A percentile compares a stretch with the other conserved stretches of the same genome.
Conservation (phyloP, 768 basidiomycete species). For the Ephemerocybe angulata region DNA sequence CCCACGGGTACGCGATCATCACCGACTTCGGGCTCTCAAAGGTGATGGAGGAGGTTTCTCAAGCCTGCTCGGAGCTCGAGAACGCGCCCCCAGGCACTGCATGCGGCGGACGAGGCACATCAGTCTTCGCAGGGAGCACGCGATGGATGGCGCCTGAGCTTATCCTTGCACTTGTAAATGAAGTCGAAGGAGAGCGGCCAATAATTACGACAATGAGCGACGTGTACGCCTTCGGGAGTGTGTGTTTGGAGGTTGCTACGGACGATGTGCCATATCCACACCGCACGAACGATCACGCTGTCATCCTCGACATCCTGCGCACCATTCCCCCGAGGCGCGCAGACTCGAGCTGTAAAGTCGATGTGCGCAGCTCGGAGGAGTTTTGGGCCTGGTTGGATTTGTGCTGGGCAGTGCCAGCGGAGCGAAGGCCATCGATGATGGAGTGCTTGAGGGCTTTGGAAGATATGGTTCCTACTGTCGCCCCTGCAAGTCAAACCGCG, state of each 20-base stretch:
- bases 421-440: constrained; percentile 41
- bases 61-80: constrained; percentile 21
- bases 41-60: constrained; percentile 49
- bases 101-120: constrained; percentile 23
- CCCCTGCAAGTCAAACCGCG: no score
- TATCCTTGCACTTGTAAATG: constrained; percentile 39
- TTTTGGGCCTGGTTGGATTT: constrained; percentile 45
- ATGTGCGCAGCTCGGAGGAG: constrained; percentile 22
- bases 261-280: constrained; percentile 50
- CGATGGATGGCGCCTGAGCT: constrained; percentile 61
- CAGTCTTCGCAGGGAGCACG: constrained; percentile 45
- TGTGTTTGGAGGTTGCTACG: constrained; percentile 58
- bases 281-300: constrained; percentile 52
- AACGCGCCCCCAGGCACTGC: neutral
- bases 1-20: constrained; percentile 48
- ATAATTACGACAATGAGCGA: constrained; percentile 51
- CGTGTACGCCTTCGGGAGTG: constrained; percentile 58
- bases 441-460: constrained; percentile 32
- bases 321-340: constrained; percentile 45
- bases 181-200: constrained; percentile 18
- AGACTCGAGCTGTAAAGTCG: constrained; percentile 24
- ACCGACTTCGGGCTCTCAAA: constrained; percentile 63
- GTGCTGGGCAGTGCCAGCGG: constrained; percentile 41
- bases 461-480: constrained; percentile 18
- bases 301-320: constrained; percentile 51